Evolutionary conservation across 495 filamentous ascomycete species (phyloP).

Genomic region (Jackrogersella multiformis): DNA sequence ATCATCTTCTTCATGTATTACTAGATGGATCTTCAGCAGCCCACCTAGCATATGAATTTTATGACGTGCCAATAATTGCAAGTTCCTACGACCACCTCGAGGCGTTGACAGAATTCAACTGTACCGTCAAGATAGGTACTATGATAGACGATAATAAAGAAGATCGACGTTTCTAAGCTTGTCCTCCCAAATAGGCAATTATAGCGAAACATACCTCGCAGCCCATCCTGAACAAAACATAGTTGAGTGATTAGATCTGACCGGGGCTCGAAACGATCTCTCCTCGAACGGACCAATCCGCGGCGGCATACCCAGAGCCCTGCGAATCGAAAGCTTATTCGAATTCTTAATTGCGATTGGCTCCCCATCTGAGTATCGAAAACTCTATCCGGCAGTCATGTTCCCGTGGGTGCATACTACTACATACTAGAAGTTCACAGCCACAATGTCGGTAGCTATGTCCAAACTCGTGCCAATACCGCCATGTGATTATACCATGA

Average conservation of each 20-base stretch:
- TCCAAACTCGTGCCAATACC: conserved; percentile 2
- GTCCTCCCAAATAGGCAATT: conserved; percentile 29
- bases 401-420: no score
- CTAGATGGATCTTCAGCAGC: neutral
- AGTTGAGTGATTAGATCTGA: conserved; percentile 1
- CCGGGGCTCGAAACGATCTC: conserved; percentile 31
- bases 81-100: neutral
- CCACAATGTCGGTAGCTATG: conserved; percentile 14
- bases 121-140: neutral
- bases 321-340: conserved; percentile 14
- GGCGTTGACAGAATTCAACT: neutral
- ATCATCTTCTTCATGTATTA: neutral
- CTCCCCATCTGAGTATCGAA: conserved; percentile 30
- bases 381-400: neutral
- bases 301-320: neutral
- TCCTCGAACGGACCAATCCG: conserved; percentile 20
- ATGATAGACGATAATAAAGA: neutral
- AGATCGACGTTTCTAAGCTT: neutral
- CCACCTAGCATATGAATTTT: neutral
- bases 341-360: conserved; percentile 37
- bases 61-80: neutral
- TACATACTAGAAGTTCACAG: conserved; percentile 15
- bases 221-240: neutral
- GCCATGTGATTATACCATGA: neutral
- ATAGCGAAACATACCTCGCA: conserved; percentile 21